Conservation (phyloP, 768 basidiomycete species). For the Russula dissimulans region DNA sequence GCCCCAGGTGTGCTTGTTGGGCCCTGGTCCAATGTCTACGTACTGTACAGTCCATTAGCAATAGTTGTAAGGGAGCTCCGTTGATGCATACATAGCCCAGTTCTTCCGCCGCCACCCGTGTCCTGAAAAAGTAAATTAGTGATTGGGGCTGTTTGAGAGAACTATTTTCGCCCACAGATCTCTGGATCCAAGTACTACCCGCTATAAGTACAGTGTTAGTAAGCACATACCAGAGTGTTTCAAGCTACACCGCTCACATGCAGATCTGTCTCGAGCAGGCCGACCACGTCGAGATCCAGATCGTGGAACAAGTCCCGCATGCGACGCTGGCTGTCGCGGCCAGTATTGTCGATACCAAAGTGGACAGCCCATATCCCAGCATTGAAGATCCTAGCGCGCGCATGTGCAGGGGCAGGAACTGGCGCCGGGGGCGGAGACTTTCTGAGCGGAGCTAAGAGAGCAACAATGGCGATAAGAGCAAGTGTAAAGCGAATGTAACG, state of each 20-base stretch:
- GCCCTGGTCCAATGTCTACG: conserved; percentile 83
- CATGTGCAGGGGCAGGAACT: conserved; percentile 41
- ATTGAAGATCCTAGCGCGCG: conserved; percentile 56
- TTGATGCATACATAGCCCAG: conserved; percentile 59
- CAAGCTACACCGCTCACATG: conserved; percentile 41
- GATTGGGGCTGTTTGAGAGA: neutral
- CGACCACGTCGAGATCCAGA: conserved; percentile 79
- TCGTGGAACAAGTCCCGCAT: conserved; percentile 60
- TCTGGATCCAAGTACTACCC: conserved; percentile 72
- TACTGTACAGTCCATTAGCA: conserved; percentile 37
- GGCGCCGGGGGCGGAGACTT: conserved; percentile 5
- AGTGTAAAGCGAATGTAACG: conserved; percentile 14
- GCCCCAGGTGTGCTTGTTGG: conserved; percentile 87
- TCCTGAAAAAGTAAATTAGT: conserved; percentile 34
- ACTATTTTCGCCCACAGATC: conserved; percentile 48
- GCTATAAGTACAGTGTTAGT: conserved; percentile 28
- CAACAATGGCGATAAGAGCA: conserved; percentile 16
- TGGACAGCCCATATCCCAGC: conserved; percentile 91
- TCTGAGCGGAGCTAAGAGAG: conserved; percentile 18
- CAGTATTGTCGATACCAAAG: conserved; percentile 73
- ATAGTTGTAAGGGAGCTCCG: neutral
- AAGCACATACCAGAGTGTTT: neutral
- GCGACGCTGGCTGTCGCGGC: conserved; percentile 61
- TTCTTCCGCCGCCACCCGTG: conserved; percentile 67
- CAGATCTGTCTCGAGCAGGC: conserved; percentile 78